Conservation (phyloP, 495 filamentous ascomycete genomes). For the Hyphodiscus hymeniophilus region DNA sequence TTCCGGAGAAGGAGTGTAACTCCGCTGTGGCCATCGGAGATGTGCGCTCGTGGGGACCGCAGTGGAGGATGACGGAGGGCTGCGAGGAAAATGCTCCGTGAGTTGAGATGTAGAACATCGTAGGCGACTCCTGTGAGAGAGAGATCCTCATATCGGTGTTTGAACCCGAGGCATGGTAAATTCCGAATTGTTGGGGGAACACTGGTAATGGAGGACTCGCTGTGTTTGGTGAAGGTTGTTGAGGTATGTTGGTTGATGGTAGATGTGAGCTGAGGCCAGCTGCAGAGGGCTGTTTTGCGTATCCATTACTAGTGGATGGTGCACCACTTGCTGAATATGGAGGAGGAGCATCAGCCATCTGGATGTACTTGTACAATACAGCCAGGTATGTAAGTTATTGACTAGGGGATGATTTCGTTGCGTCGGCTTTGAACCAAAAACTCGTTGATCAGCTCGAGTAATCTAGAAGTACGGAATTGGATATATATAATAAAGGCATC, state of each 20-base stretch:
- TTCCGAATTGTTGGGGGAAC: too few species aligned
- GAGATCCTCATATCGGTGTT: constrained; percentile 8
- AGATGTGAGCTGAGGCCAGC: too few species aligned
- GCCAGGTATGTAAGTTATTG: too few species aligned
- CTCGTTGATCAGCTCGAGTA: too few species aligned
- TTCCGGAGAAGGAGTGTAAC: constrained; percentile 4
- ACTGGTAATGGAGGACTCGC: neutral
- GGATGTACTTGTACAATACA: too few species aligned
- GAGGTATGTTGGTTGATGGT: too few species aligned
- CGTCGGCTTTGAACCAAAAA: too few species aligned
- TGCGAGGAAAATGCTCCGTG: constrained; percentile 2
- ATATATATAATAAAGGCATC: too few species aligned
- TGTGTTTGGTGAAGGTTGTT: neutral
- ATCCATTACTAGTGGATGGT: too few species aligned
- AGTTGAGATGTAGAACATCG: constrained; percentile 9
- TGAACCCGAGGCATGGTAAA: constrained; percentile 11
- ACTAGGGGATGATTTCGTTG: too few species aligned
- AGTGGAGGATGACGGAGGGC: constrained; percentile 8
- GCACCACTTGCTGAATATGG: neutral
- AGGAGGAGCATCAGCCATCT: neutral
- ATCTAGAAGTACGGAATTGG: too few species aligned
- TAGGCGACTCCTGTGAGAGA: neutral
- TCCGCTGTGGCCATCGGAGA: constrained; percentile 13
- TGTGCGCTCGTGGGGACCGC: neutral
- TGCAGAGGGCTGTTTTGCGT: too few species aligned